Evolutionary conservation across 2,329 filamentous ascomycete genomes (phyloP), one percentile per base, ranked within the genome.

Genomic region (Colletotrichum graminicola): DNA sequence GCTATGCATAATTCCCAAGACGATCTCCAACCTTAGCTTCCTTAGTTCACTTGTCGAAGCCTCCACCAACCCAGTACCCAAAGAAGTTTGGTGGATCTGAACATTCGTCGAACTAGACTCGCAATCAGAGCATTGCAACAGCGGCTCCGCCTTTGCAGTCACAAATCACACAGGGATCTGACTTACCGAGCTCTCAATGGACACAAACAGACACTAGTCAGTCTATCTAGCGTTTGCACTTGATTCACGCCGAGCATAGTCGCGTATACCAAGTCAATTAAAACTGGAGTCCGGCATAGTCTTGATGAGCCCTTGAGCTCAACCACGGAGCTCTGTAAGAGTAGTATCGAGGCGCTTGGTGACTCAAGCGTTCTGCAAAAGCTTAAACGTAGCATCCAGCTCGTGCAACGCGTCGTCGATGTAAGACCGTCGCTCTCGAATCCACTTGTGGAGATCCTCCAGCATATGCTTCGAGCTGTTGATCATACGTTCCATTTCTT

Each of bases 401-500:
- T 57, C 51, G 2, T 39, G 39, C 3, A 71, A 8, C 4, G 64
- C 43, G 14, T 14, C 32, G 8, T 62, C 43, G 12, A 71, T 67
- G 12, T 62, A 43, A 11, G 64, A 56, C 21, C 32, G 54, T 12
- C 54, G 60, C 18, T 72, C 34, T 1, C 41, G 29, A 23, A 72
- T 12, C 69, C 69, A 72, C 7, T 6, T 10, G 12, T 51, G 12
- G 5, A 70, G 39, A 26, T 26, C 18, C 21, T 36, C 7, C 5
- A 72, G 49, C 0, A 34, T 16, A 14, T 23, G 1, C 16, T 55
- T 47, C 29, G 69, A 60, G 0, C 34, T 23, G 12, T 5, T n/a
- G 4, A 72, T 55, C 69, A 72, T 72, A 12, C 69, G 52, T 16
- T 65, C 47, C 66, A 72, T 72, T 32, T 72, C 69, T 2, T 34